These are phyloP conservation scores for Musa acuminata DNA, from an alignment of 176 grass and related monocot genomes.

Conservation along the genomic window DNA sequence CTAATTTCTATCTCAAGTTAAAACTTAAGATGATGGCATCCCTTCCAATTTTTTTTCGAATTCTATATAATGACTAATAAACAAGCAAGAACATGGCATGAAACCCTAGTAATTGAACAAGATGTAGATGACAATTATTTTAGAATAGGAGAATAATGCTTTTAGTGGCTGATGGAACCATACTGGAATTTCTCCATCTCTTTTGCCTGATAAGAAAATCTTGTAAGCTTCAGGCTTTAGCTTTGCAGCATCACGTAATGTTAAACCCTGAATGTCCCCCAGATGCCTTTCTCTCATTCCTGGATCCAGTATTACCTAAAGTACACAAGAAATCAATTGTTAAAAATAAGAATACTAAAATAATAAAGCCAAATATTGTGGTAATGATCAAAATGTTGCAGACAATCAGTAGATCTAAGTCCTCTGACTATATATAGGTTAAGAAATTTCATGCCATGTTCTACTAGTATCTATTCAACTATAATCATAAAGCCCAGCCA, in stretches of 20 bases:
- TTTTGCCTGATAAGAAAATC: constrained; percentile 48
- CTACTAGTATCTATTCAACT: not conserved
- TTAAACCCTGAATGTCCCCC: constrained; percentile 80
- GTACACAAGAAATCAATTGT: not conserved
- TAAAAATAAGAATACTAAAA: not conserved
- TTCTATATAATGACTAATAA: not conserved
- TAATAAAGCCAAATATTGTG: not conserved
- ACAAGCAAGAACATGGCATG: not conserved
- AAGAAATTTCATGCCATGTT: too few species aligned
- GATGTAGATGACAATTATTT: not conserved
- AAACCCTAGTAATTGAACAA: not conserved
- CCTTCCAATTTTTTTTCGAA: not conserved
- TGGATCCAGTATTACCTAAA: constrained; percentile 55
- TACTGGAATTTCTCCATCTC: constrained; percentile 73
- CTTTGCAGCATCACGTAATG: constrained; percentile 42
- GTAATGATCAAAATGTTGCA: not conserved
- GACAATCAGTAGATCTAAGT: too few species aligned
- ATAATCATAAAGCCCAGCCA: not conserved
- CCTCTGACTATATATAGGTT: too few species aligned
- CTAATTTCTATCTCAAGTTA: too few species aligned
- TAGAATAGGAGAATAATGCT: not conserved
- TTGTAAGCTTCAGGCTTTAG: constrained; percentile 58
- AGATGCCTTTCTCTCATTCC: constrained; percentile 67
- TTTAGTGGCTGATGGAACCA: constrained; percentile 10
- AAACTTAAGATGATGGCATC: too few species aligned